These are phyloP conservation scores for Scheffersomyces illinoinensis DNA, from an alignment of 1,139 yeast genomes.

Conservation along the genomic window DNA sequence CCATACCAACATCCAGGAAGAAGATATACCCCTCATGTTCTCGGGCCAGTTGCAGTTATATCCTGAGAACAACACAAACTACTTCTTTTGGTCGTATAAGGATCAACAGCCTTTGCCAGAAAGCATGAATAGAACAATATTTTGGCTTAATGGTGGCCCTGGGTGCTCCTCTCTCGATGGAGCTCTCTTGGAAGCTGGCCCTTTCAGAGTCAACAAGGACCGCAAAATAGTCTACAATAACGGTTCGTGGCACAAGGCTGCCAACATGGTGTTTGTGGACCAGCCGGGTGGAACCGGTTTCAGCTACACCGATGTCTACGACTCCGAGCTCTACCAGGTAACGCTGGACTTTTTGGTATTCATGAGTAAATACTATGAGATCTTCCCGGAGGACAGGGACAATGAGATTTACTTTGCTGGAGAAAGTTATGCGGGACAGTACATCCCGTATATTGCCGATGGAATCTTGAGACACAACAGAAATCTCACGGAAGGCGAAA, in stretches of 20 bases:
- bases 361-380: constrained; percentile 61
- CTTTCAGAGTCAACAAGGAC: constrained; percentile 60
- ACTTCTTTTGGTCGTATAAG: constrained; percentile 79
- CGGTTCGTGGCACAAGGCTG: constrained; percentile 85
- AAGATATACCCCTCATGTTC: constrained; percentile 55
- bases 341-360: constrained; percentile 65
- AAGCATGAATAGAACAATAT: constrained; percentile 45
- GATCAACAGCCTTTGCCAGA: constrained; percentile 34
- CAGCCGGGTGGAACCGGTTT: constrained; percentile 97
- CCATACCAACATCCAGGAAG: constrained; percentile 27
- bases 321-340: constrained; percentile 58
- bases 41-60: constrained; percentile 69
- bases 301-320: constrained; percentile 59
- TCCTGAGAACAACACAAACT: constrained; percentile 55
- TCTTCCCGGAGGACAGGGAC: constrained; percentile 71
- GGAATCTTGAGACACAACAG: constrained; percentile 55
- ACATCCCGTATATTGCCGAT: constrained; percentile 82
- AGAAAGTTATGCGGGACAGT: constrained; percentile 97
- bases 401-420: constrained; percentile 84
- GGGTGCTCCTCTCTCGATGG: constrained; percentile 99
- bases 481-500: constrained; percentile 9
- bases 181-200: constrained; percentile 90
- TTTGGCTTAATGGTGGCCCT: constrained; percentile 97
- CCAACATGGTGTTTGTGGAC: constrained; percentile 82
- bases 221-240: constrained; percentile 53